phyloP scores from a whole-genome alignment of 1,284 basidiomycete genomes.

The Farysia itapuensis region DNA sequence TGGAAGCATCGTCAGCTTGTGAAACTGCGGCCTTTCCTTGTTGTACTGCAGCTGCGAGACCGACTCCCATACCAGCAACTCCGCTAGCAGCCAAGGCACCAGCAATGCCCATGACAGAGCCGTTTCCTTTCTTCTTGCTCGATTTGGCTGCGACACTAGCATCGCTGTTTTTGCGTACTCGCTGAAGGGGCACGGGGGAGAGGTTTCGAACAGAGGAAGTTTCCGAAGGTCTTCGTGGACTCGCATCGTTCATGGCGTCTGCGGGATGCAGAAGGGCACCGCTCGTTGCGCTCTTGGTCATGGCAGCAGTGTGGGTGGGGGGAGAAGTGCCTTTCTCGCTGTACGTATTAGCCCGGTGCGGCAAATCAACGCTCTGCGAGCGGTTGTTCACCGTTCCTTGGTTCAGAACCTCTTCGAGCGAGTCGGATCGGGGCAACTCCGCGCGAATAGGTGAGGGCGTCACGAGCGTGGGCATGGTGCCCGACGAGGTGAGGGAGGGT shows the following conservation, averaged over 20 bases:
- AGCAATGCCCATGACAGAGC: conserved; percentile 37
- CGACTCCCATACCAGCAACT: conserved; percentile 46
- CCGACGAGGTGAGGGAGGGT: conserved; percentile 14
- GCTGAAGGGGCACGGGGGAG: conserved; percentile 12
- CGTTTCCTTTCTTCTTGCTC: conserved; percentile 13
- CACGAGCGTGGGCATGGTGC: conserved; percentile 30
- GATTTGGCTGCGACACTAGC: conserved; percentile 19
- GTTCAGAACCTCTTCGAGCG: conserved; percentile 35
- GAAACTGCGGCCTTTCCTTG: conserved; percentile 14
- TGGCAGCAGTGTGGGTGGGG: conserved; percentile 1
- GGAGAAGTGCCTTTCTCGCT: conserved; percentile 9
- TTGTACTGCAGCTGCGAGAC: conserved; percentile 23
- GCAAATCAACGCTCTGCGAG: conserved; percentile 4
- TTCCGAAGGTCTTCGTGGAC: conserved; percentile 27
- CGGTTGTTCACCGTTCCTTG: conserved; percentile 14
- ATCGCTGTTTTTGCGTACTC: conserved; percentile 42
- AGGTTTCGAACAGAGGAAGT: conserved; percentile 10
- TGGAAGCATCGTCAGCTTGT: conserved; percentile 4
- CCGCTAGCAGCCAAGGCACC: conserved; percentile 50
- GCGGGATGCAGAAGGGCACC: conserved; percentile 20
- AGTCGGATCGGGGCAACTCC: conserved; percentile 26
- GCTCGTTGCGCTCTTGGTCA: conserved; percentile 32
- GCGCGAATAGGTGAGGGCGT: conserved; percentile 33
- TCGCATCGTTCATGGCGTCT: conserved; percentile 11
- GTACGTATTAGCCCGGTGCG: conserved; percentile 20